These are phyloP conservation scores for Amanita brunnescens DNA, from an alignment of 768 basidiomycete species.

Conservation along the genomic window DNA sequence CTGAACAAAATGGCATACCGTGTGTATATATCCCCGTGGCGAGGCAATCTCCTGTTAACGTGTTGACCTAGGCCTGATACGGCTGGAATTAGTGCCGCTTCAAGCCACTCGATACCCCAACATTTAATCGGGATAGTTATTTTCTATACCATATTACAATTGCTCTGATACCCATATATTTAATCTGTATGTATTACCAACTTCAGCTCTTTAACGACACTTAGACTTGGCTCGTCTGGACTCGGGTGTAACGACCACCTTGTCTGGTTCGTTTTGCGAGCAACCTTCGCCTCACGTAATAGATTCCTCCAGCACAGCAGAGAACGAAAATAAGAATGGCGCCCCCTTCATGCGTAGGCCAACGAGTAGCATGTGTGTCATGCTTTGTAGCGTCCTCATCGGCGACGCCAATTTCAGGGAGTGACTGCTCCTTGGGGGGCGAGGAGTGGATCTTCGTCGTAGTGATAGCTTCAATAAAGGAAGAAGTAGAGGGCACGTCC, in stretches of 20 bases:
- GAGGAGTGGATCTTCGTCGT: slow-evolving; percentile 1
- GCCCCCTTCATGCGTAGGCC: slow-evolving; percentile 22
- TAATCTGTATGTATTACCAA: background rate
- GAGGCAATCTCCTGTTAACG: background rate
- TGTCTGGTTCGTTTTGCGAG: slow-evolving; percentile 18
- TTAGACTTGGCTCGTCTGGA: background rate
- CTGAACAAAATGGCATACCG: slow-evolving; percentile 58
- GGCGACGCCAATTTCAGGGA: background rate
- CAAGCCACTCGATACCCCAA: background rate
- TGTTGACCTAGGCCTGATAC: background rate
- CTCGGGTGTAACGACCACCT: background rate
- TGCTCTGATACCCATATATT: too few relatives aligned
- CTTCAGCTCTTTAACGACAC: too few relatives aligned
- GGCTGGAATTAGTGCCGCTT: background rate
- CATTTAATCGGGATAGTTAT: background rate
- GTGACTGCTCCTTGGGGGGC: slow-evolving; percentile 10
- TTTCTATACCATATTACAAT: too few relatives aligned
- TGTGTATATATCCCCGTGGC: slow-evolving; percentile 29
- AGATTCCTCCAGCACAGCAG: slow-evolving; percentile 44
- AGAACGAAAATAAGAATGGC: slow-evolving; percentile 41
- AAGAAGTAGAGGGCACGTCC: slow-evolving; percentile 24
- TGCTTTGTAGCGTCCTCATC: background rate
- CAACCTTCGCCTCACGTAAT: slow-evolving; percentile 33
- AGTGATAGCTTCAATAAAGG: background rate
- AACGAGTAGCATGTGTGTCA: background rate